Conservation (phyloP, 805 yeast genomes). For the Ogataea sp. region DNA sequence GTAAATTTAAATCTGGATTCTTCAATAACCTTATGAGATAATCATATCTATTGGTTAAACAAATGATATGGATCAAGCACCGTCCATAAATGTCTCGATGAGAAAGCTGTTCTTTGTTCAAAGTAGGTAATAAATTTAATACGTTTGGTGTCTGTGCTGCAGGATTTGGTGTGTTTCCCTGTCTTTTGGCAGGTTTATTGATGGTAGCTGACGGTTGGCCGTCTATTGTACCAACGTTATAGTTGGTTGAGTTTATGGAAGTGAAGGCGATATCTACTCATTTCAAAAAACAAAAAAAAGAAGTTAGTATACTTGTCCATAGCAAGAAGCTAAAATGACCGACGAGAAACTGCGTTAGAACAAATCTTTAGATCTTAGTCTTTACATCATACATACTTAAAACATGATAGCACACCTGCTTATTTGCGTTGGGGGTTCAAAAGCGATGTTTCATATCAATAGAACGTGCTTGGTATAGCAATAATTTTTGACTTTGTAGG, state of each 20-base stretch:
- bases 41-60: conserved; percentile 41
- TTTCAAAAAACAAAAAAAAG: too few species aligned
- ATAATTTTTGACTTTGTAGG: too few species aligned
- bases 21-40: conserved; percentile 37
- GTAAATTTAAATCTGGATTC: conserved; percentile 37
- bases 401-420: neutral
- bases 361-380: too few species aligned
- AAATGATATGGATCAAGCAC: conserved; percentile 48
- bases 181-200: too few species aligned
- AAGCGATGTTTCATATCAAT: too few species aligned
- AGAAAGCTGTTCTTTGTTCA: conserved; percentile 30
- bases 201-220: too few species aligned
- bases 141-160: too few species aligned
- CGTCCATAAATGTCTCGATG: conserved; percentile 64
- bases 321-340: too few species aligned
- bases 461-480: neutral
- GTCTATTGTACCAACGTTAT: conserved; percentile 9
- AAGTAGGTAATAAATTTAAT: conserved; percentile 13
- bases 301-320: too few species aligned
- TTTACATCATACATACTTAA: neutral
- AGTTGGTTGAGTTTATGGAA: conserved; percentile 1
- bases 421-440: too few species aligned
- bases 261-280: conserved; percentile 4
- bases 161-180: too few species aligned
- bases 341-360: too few species aligned